These are phyloP conservation scores for Saccharomyces eubayanus DNA, from an alignment of 805 yeast species.

Conservation along the genomic window DNA sequence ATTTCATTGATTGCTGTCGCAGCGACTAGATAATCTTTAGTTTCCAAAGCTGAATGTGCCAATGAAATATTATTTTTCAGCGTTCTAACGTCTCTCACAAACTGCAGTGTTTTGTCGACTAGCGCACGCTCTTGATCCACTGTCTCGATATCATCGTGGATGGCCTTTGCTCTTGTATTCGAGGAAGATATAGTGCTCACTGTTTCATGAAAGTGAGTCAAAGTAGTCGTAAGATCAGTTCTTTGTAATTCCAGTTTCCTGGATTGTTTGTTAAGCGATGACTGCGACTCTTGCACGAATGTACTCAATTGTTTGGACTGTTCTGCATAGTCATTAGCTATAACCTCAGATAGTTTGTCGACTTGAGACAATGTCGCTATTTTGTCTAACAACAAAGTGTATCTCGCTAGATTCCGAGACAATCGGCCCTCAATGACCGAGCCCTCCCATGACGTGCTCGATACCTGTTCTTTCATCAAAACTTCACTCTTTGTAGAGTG, in stretches of 20 bases:
- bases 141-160: conserved; percentile 61
- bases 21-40: conserved; percentile 64
- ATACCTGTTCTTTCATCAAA: not conserved
- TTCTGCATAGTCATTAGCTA: conserved; percentile 14
- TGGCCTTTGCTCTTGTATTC: conserved; percentile 52
- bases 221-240: conserved; percentile 55
- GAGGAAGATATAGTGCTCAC: conserved; percentile 49
- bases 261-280: conserved; percentile 18
- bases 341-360: conserved; percentile 17
- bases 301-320: conserved; percentile 11
- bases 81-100: conserved; percentile 57
- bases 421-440: conserved; percentile 19
- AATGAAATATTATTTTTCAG: conserved; percentile 58
- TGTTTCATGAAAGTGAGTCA: conserved; percentile 49
- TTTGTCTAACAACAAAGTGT: conserved; percentile 20
- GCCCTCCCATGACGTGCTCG: conserved; percentile 5
- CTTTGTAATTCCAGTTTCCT: conserved; percentile 49
- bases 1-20: conserved; percentile 57
- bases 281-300: conserved; percentile 18
- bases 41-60: conserved; percentile 60
- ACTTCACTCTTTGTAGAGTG: not conserved
- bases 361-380: conserved; percentile 27
- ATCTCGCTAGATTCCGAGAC: conserved; percentile 23
- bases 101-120: conserved; percentile 52
- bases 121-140: conserved; percentile 63